Evolutionary conservation across 148 eudicot species (phyloP), one percentile per base, ranked within the genome.

Genomic region (Dysphania ambrosioides): DNA sequence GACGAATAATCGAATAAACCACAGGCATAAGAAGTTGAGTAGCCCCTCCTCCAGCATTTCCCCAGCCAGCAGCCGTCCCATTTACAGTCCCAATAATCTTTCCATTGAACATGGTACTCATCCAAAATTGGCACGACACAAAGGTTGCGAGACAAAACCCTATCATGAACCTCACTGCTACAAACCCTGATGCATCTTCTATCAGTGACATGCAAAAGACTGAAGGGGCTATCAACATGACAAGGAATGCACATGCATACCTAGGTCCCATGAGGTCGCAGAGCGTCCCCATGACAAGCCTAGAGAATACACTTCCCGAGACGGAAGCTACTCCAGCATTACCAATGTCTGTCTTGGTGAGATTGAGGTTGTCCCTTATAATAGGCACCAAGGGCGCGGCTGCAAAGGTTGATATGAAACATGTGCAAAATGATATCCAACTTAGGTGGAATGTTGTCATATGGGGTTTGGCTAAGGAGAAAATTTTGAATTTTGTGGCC

Each of bases 61-160:
- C 91, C 91, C 91, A 88, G 0, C 91, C 91, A 0, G 91, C 87
- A 0, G 89, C 89, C 0, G 79, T 75, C 24, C 87, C 91, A 29
- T 86, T 86, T 15, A 83, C 91, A 18, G 38, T 38, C 38, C 88
- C 91, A 1, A 88, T 81, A 29, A 88, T 80, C 59, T 55, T 49
- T 4, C 86, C 73, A 10, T 81, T 79, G 41, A 87, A 87, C 90
- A 87, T 87, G 27, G 85, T 80, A 74, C 87, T 85, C 90, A 87
- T 87, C 90, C 86, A 83, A 36, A 80, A 83, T n/a, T 83, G 86
- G 42, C 86, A 83, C 29, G 86, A 83, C 71, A 83, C 86, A 26
- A 83, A 83, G 0, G 86, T 83, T 2, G 86, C 86, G 0, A 83
- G 72, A n/a, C 76, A 80, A 56, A 83, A 83, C 21, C 86, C 86